phyloP scores from a whole-genome alignment of 2,329 filamentous ascomycete species.

The Trichophyton benhamiae region DNA sequence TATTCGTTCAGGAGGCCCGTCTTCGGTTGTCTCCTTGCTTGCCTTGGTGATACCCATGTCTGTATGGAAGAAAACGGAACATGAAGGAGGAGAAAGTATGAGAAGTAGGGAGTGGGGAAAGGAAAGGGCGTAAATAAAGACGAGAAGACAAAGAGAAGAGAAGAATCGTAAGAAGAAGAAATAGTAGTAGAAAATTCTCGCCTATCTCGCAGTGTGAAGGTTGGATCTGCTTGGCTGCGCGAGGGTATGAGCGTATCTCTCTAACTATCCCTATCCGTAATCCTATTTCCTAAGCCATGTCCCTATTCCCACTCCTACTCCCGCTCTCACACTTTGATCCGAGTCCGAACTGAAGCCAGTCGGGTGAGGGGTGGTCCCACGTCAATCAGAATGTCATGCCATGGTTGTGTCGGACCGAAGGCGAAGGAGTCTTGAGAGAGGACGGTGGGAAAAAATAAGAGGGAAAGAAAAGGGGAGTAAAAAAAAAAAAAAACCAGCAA shows the following conservation, averaged over 20 bases:
- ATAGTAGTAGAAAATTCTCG: neutral
- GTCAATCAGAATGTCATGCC: neutral
- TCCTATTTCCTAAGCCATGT: neutral
- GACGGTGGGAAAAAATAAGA: neutral
- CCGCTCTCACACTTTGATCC: neutral
- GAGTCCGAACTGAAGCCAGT: neutral
- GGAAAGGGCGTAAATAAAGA: neutral
- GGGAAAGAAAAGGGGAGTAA: neutral
- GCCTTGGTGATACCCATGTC: neutral
- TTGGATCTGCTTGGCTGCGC: neutral
- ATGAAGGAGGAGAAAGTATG: neutral
- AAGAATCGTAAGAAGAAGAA: neutral
- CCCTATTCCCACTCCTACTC: neutral
- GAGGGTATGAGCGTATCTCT: neutral
- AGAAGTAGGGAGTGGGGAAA: neutral
- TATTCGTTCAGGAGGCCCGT: neutral
- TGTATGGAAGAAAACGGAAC: neutral
- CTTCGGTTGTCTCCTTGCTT: neutral
- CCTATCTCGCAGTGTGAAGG: neutral
- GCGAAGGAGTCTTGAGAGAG: neutral
- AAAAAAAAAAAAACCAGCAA: too few species aligned
- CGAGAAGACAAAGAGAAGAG: neutral
- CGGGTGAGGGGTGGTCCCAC: neutral
- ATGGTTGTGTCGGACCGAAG: neutral
- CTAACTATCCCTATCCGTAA: constrained; percentile 2